These are phyloP conservation scores for Gryganskiella cystojenkinii DNA, from an alignment of 192 early-diverging fungal genomes.

Conservation along the genomic window DNA sequence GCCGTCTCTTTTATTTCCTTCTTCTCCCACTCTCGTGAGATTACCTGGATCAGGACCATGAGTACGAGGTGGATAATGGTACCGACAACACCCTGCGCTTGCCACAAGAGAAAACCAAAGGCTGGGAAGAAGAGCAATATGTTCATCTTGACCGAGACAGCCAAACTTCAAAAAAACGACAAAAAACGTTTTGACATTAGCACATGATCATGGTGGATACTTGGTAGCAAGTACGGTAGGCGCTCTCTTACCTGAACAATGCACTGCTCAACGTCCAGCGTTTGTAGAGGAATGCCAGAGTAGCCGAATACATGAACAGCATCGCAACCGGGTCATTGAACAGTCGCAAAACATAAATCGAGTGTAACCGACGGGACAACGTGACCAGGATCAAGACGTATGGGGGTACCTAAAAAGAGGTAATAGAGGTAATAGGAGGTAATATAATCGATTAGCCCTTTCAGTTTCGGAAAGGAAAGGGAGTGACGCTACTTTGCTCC, in stretches of 20 bases:
- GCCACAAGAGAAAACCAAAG: constrained; percentile 75
- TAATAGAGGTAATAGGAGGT: background rate
- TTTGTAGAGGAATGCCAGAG: constrained; percentile 69
- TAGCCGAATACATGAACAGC: constrained; percentile 78
- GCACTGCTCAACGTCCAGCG: constrained; percentile 63
- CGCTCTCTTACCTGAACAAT: constrained; percentile 70
- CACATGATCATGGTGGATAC: too few species aligned
- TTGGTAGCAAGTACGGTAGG: background rate
- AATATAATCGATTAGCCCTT: background rate
- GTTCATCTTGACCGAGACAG: constrained; percentile 96
- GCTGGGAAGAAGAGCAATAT: constrained; percentile 92
- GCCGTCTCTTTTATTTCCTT: background rate
- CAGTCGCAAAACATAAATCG: constrained; percentile 90
- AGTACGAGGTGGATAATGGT: constrained; percentile 60
- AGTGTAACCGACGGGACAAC: constrained; percentile 90
- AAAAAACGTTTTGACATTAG: background rate
- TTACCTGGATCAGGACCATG: constrained; percentile 63
- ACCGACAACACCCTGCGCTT: constrained; percentile 52
- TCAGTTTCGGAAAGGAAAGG: background rate
- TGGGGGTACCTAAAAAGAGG: constrained; percentile 66
- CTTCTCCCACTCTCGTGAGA: background rate
- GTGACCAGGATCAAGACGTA: constrained; percentile 70
- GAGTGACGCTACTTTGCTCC: background rate
- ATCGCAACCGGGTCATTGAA: constrained; percentile 96
- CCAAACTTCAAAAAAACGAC: constrained; percentile 57